Percentiles rank a stretch among this genome's conserved stretches.
Conservation (phyloP, 306 rosid species). For the Boehmeria nivea region DNA sequence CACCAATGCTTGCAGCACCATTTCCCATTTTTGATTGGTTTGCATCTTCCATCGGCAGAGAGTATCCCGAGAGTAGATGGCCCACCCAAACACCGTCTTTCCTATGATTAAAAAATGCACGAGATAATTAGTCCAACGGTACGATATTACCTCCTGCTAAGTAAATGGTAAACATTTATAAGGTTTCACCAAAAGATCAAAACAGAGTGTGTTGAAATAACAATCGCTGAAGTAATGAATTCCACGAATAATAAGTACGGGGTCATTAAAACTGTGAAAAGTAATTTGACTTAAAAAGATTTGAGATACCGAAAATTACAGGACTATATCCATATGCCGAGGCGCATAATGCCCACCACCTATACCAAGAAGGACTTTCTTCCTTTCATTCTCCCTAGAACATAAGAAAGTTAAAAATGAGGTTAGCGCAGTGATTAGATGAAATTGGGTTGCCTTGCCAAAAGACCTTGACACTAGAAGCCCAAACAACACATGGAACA, state of each 20-base stretch:
- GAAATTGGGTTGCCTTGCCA: background rate
- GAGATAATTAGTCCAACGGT: background rate
- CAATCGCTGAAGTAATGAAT: background rate
- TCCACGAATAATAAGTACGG: too few relatives aligned
- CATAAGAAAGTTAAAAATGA: conserved; percentile 15
- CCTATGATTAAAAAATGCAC: conserved; percentile 33
- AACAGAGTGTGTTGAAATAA: background rate
- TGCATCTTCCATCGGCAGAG: conserved; percentile 95
- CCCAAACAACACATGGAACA: background rate
- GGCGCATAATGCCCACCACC: conserved; percentile 98
- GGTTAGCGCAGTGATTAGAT: conserved; percentile 4
- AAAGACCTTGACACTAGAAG: too few relatives aligned
- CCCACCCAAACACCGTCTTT: conserved; percentile 95
- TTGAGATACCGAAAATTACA: conserved; percentile 36
- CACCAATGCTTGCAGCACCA: conserved; percentile 50
- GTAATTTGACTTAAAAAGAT: background rate
- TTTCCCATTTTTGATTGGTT: conserved; percentile 49
- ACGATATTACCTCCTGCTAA: background rate
- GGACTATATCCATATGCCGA: conserved; percentile 80
- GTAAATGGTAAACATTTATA: background rate
- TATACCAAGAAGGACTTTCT: conserved; percentile 80
- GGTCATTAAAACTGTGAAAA: too few relatives aligned
- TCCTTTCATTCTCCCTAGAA: conserved; percentile 59
- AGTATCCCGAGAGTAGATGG: conserved; percentile 92
- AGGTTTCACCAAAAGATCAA: background rate